phyloP scores from a whole-genome alignment of 108 stramenopile species.

The Pseudonitzschia pungens region DNA sequence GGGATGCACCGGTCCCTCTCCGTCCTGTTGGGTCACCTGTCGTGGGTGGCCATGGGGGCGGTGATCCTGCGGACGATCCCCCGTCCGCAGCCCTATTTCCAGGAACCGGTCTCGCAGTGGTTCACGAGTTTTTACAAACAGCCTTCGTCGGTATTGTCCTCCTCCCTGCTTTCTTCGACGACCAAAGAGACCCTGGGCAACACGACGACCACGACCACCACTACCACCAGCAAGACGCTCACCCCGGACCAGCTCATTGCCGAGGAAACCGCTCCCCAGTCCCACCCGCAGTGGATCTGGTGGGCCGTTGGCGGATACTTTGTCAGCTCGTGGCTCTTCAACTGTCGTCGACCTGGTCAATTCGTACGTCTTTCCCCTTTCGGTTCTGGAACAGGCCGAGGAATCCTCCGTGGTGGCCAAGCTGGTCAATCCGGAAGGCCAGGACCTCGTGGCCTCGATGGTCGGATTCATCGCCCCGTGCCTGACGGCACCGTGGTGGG shows the following conservation, averaged over 20 bases:
- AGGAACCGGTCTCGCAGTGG: conserved; percentile 23
- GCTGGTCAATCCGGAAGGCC: conserved; percentile 90
- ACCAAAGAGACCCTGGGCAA: too few relatives aligned
- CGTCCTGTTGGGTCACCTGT: conserved; percentile 86
- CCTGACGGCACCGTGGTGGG: conserved; percentile 91
- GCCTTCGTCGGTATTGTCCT: conserved; percentile 6
- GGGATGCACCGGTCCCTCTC: conserved; percentile 85
- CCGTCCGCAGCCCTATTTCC: conserved; percentile 76
- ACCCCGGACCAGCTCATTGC: neutral
- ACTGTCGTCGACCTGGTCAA: conserved; percentile 87
- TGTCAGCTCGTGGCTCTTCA: conserved; percentile 86
- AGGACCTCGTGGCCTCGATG: conserved; percentile 73
- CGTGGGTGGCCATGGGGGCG: conserved; percentile 77
- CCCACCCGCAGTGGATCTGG: conserved; percentile 73
- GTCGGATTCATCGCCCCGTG: conserved; percentile 94
- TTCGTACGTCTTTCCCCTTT: conserved; percentile 79
- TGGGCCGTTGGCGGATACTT: conserved; percentile 94
- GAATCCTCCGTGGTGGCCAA: conserved; percentile 77
- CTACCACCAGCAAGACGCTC: neutral
- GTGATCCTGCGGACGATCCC: conserved; percentile 58
- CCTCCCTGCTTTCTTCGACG: too few relatives aligned
- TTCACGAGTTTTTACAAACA: conserved; percentile 38
- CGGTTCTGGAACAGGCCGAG: conserved; percentile 55
- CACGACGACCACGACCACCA: too few relatives aligned
- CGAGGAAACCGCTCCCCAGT: neutral